Percentiles rank a stretch among this genome's conserved stretches.
Evolutionary conservation across 73 alveolate genomes (phyloP).

Genomic region (Paramecium sonneborni): DNA sequence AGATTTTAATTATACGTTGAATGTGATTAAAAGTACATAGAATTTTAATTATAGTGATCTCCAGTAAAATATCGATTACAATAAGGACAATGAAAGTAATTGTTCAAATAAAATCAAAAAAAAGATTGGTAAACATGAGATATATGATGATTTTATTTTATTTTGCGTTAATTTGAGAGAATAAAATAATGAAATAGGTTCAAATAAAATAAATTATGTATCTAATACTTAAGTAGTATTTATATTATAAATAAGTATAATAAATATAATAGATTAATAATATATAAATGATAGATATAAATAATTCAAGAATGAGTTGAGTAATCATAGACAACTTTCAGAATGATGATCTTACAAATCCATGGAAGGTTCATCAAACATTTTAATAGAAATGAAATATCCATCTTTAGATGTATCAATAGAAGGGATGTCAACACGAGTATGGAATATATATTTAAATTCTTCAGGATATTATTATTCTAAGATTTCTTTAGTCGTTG

Average conservation of each 20-base stretch:
- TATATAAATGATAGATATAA: not conserved
- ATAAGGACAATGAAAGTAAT: not conserved
- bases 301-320: not conserved
- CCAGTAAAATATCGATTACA: not conserved
- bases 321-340: not conserved
- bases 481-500: slow-evolving; percentile 17
- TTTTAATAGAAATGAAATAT: not conserved
- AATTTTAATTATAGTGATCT: not conserved
- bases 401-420: not conserved
- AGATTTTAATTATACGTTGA: not conserved
- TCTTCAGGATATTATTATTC: slow-evolving; percentile 9
- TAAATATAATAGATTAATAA: not conserved
- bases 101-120: not conserved
- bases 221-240: too few species aligned
- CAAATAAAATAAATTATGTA: too few species aligned
- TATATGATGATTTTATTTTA: too few species aligned
- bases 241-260: too few species aligned
- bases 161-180: too few species aligned
- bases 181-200: too few species aligned
- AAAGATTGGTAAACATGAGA: too few species aligned
- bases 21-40: not conserved
- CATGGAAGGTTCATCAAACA: not conserved
- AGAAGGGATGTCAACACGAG: not conserved
- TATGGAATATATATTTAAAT: not conserved
- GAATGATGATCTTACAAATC: not conserved